Evolutionary conservation across 768 basidiomycete species (phyloP).

Genomic region (Cytidiella melzeri): DNA sequence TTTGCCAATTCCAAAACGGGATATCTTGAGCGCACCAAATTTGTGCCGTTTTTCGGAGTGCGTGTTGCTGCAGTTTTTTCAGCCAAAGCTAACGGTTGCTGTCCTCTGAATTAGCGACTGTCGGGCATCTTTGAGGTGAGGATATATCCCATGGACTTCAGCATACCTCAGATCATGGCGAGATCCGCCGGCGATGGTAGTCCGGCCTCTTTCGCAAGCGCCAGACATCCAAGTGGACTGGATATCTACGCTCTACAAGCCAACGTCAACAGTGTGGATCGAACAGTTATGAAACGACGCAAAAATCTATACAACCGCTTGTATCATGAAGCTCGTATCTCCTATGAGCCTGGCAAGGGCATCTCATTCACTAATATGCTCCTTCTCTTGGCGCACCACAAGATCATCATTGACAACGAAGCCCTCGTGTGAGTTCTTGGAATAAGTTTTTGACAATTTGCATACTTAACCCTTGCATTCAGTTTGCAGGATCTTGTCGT

Average conservation of each 20-base stretch:
- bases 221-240: background rate
- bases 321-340: slow-evolving; percentile 81
- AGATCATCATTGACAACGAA: slow-evolving; percentile 82
- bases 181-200: slow-evolving; percentile 42
- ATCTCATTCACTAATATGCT: slow-evolving; percentile 93
- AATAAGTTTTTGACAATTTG: background rate
- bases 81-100: slow-evolving; percentile 3
- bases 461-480: slow-evolving; percentile 8
- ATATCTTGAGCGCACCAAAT: slow-evolving; percentile 60
- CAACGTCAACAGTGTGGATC: slow-evolving; percentile 62
- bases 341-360: slow-evolving; percentile 64
- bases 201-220: slow-evolving; percentile 35
- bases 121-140: slow-evolving; percentile 84
- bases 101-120: slow-evolving; percentile 53
- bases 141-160: slow-evolving; percentile 72
- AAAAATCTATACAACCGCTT: slow-evolving; percentile 67
- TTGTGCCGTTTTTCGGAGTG: slow-evolving; percentile 80
- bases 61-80: slow-evolving; percentile 24
- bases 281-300: slow-evolving; percentile 52
- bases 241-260: slow-evolving; percentile 48
- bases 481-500: slow-evolving; percentile 80
- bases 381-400: slow-evolving; percentile 81
- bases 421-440: slow-evolving; percentile 68
- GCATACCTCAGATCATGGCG: slow-evolving; percentile 52
- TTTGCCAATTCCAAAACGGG: slow-evolving; percentile 77